Percentiles rank a stretch among this genome's conserved stretches.
Evolutionary conservation across 192 early-diverging fungal species (phyloP).

Genomic region (Coemansia sp.): DNA sequence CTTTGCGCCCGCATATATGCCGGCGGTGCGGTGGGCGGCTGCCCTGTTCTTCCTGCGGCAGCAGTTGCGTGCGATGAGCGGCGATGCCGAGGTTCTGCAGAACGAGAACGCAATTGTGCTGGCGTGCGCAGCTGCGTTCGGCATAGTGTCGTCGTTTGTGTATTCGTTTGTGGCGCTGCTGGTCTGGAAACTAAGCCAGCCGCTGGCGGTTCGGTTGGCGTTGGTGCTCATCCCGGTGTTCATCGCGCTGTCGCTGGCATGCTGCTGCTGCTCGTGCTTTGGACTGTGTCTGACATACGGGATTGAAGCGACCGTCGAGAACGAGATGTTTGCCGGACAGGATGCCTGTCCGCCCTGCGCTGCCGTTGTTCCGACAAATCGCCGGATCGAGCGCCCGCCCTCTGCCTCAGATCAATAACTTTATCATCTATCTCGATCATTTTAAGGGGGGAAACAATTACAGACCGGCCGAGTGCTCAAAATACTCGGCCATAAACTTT

Average conservation of each 20-base stretch:
- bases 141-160: conserved; percentile 29
- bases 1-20: conserved; percentile 65
- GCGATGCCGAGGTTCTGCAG: conserved; percentile 25
- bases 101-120: conserved; percentile 32
- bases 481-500: conserved; percentile 15
- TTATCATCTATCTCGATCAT: too few relatives aligned
- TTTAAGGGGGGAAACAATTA: too few relatives aligned
- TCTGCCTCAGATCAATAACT: too few relatives aligned
- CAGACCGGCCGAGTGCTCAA: conserved; percentile 4
- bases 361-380: conserved; percentile 10
- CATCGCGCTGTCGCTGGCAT: conserved; percentile 43
- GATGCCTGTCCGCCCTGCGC: background rate
- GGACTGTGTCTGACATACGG: conserved; percentile 36
- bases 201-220: conserved; percentile 51
- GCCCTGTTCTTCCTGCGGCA: conserved; percentile 45
- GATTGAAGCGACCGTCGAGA: conserved; percentile 35
- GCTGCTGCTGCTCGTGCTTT: conserved; percentile 43
- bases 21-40: conserved; percentile 56
- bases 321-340: conserved; percentile 3
- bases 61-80: conserved; percentile 44
- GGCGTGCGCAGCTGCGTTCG: conserved; percentile 51
- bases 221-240: conserved; percentile 67
- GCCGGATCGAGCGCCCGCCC: conserved; percentile 15
- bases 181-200: conserved; percentile 49
- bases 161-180: conserved; percentile 59